A percentile compares a stretch with the other conserved stretches of the same genome.
These are phyloP conservation scores for Colletotrichum sp. DNA, from an alignment of 2,329 filamentous ascomycete species.

Conservation along the genomic window DNA sequence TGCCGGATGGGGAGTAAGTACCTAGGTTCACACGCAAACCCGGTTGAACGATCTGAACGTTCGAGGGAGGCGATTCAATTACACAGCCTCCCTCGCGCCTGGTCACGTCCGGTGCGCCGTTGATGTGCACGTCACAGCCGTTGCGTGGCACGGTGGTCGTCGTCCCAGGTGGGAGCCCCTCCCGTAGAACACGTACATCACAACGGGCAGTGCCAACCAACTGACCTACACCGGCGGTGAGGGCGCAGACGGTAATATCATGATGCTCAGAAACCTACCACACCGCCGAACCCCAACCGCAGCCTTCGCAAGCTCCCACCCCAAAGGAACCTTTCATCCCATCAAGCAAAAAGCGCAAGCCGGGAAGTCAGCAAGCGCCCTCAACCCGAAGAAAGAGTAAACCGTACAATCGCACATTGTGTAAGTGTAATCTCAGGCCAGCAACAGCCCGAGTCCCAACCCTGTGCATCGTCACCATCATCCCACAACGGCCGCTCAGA, in stretches of 20 bases:
- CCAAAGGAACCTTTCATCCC: neutral
- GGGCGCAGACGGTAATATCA: neutral
- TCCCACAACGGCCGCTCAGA: neutral
- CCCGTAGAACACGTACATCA: neutral
- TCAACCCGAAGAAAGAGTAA: neutral
- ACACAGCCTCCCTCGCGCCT: neutral
- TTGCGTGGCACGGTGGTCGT: neutral
- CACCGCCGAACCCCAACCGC: neutral
- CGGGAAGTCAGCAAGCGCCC: neutral
- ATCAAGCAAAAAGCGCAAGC: neutral
- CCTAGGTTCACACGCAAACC: neutral
- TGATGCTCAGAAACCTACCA: neutral
- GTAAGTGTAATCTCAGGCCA: neutral
- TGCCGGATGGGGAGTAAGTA: neutral
- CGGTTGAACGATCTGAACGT: neutral
- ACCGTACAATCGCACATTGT: neutral
- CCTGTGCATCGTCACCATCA: neutral
- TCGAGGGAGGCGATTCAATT: neutral
- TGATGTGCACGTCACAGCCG: neutral
- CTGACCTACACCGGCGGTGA: neutral
- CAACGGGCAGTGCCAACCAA: neutral
- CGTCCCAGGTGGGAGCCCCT: neutral
- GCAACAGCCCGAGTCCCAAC: neutral
- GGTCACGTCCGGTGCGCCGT: neutral
- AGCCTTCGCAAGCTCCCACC: neutral